These are phyloP conservation scores for Diddensiella santjacobensis DNA, from an alignment of 805 yeast species.

Conservation along the genomic window DNA sequence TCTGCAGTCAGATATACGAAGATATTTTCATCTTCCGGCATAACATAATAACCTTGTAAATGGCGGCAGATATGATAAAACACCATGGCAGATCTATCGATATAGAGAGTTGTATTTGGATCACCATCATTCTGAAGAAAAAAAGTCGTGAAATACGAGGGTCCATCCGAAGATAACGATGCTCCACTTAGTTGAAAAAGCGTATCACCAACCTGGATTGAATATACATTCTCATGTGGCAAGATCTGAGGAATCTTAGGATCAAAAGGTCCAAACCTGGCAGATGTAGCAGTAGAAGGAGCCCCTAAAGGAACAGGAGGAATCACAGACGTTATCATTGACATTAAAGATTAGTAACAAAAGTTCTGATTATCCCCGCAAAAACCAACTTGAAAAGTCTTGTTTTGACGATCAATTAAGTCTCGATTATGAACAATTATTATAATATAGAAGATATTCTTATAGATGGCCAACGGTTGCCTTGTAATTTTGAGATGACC, in stretches of 20 bases:
- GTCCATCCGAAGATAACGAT: conserved; percentile 79
- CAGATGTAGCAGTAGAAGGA: conserved; percentile 2
- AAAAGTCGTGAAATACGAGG: conserved; percentile 79
- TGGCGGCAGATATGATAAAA: conserved; percentile 67
- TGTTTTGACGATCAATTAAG: not conserved
- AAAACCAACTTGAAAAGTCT: too few species aligned
- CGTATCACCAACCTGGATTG: conserved; percentile 65
- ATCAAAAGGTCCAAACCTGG: conserved; percentile 20
- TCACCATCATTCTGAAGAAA: conserved; percentile 39
- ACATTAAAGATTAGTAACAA: not conserved
- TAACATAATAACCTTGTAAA: conserved; percentile 64
- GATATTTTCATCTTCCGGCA: conserved; percentile 55
- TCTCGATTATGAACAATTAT: conserved; percentile 25
- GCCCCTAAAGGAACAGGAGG: conserved; percentile 1
- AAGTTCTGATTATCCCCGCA: too few species aligned
- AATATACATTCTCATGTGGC: conserved; percentile 67
- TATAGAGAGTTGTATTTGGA: conserved; percentile 45
- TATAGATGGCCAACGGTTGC: conserved; percentile 52
- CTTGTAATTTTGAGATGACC: conserved; percentile 70
- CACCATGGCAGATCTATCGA: conserved; percentile 70
- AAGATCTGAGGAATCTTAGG: conserved; percentile 38
- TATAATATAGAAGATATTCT: conserved; percentile 35
- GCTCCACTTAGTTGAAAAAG: conserved; percentile 73
- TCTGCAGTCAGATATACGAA: conserved; percentile 64
- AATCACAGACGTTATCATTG: not conserved